Evolutionary conservation across 2,329 filamentous ascomycete genomes (phyloP), one percentile per base, ranked within the genome.

Genomic region (Aspergillus amoenus): DNA sequence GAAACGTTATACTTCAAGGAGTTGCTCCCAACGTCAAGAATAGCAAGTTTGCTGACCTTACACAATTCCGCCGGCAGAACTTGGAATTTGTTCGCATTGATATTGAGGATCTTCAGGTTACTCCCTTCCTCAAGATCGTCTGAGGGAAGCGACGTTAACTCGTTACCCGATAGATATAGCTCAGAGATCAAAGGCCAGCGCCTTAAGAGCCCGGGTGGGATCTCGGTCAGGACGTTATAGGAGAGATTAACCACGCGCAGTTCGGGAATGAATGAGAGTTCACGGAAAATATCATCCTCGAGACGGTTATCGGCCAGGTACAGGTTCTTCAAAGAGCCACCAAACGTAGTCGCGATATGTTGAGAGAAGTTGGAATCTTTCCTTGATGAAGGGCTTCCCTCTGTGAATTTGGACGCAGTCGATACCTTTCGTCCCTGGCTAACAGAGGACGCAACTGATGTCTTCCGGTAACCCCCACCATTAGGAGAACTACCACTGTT

Each of bases 41-140:
- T 89, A 5, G 92, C 88, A 24, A 99, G 83, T 73, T 94, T 94
- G 76, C 92, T 90, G 44, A 96, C 91, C 73, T 96, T 91, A 60
- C 92, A 95, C 48, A 99, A 88, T 71, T 99, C 94, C 8, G 94
- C 94, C 2, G 94, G 94, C 18, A 99, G 81, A 34, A 96, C 95
- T 66, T 96, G 96, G 71, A 99, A 99, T 71, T 96, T 94, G 78
- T 99, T 99, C 71, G 89, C 90, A 77, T 99, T 99, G 77, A 99
- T 90, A 72, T 97, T 92, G 6, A 99, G 83, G 4, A 95, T 87
- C 71, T 94, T 93, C 40, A 99, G 81, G 51, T 91, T 85, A 68
- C 90, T 92, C 58, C 89, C 88, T 69, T 97, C 91, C 74, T 96
- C 93, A 45, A 99, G 80, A 67, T 99, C 94, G 74, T 99, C 94